Evolutionary conservation across 257 asterid genomes (phyloP), one percentile per base, ranked within the genome.

Genomic region (Misopates orontium): DNA sequence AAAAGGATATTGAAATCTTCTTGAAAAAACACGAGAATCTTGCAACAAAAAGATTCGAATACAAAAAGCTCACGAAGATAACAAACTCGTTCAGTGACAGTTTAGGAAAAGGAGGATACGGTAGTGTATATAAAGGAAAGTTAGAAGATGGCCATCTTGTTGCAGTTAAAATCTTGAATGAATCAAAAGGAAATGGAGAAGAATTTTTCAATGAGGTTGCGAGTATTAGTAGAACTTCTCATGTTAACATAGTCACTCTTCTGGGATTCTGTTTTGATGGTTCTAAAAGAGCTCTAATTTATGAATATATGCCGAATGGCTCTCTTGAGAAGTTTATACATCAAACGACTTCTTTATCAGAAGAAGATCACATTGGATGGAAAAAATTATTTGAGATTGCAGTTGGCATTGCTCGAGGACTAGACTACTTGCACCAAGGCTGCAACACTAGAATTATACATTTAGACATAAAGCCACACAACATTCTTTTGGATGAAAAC

Each of bases 191-290:
- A 16, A 73, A 51, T 1, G 77, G 75, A 7, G 79, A 80, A 55
- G 84, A 75, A 0, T 83, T 83, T 61, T 70, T 75, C 51, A 83
- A 83, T 23, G 86, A 83, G 32, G 82, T 78, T 0, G 72, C 77
- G 0, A 80, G 79, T 20, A 80, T 80, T 13, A 78, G 81, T 12
- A 73, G 67, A 58, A 80, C 86, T 32, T 83, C 84, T 4, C 86
- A 78, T 22, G 54, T 80, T 11, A 83, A 76, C 36, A 40, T 80
- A 0, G 83, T 83, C 47, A n/a, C 60, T 10, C 79, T 83, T 9
- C 17, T 73, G 14, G 88, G 88, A 21, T 80, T 78, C 16, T 83
- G 89, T 24, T 51, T 23, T 40, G 74, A 79, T 12, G 75, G 79
- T 1, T 44, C 52, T 0, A 77, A 71, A 54, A 76, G 71, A 64